phyloP scores from a whole-genome alignment of 2,329 filamentous ascomycete species.

The Aspergillus clavatus region DNA sequence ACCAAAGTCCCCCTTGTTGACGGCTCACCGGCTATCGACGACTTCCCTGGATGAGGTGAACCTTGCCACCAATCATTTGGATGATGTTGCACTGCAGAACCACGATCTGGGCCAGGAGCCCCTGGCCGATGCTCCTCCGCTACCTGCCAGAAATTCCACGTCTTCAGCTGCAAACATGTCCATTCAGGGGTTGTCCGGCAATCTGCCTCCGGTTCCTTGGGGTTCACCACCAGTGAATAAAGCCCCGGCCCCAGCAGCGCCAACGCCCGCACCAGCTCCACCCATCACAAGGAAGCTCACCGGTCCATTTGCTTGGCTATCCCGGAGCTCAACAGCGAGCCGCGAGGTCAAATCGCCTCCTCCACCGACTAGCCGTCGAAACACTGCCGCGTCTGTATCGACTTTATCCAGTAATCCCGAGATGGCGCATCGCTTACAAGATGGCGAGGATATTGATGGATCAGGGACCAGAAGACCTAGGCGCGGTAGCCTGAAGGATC shows the following conservation, averaged over 20 bases:
- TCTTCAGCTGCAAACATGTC: constrained; percentile 28
- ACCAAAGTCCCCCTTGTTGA: constrained; percentile 50
- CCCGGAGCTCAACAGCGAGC: constrained; percentile 56
- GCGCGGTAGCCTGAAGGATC: constrained; percentile 66
- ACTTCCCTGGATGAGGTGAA: constrained; percentile 62
- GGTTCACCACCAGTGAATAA: constrained; percentile 51
- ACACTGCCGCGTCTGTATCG: constrained; percentile 74
- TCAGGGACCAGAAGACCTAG: constrained; percentile 44
- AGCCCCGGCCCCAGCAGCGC: constrained; percentile 32
- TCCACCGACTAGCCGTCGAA: constrained; percentile 52
- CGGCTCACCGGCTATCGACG: constrained; percentile 52
- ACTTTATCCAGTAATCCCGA: constrained; percentile 78
- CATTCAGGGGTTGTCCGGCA: constrained; percentile 61
- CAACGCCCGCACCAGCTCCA: constrained; percentile 38
- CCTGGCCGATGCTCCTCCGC: constrained; percentile 27
- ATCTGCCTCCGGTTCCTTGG: constrained; percentile 69
- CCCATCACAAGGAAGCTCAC: constrained; percentile 63
- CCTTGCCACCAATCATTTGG: constrained; percentile 55
- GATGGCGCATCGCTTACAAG: constrained; percentile 69
- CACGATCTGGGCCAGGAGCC: constrained; percentile 21
- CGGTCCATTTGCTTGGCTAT: constrained; percentile 82
- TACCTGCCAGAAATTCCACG: constrained; percentile 30
- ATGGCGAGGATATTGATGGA: constrained; percentile 54
- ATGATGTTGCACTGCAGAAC: constrained; percentile 36
- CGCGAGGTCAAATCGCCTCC: constrained; percentile 56